phyloP scores from a whole-genome alignment of 345 rosid species.

The Reutealis trisperma region DNA sequence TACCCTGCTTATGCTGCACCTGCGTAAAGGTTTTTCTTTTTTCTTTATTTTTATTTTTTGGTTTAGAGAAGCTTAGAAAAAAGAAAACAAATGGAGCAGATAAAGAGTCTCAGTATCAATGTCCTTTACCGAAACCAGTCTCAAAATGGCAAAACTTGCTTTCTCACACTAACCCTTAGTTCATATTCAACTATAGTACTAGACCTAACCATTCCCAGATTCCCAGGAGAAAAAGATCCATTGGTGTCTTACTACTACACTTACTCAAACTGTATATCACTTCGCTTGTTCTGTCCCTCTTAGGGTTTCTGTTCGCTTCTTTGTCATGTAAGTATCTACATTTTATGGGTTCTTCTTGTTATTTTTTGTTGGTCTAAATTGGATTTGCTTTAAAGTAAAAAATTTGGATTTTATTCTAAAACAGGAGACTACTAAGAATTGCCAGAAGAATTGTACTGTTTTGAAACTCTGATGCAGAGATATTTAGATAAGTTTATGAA shows the following conservation, averaged over 20 bases:
- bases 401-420: background rate
- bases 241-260: background rate
- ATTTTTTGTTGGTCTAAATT: conserved; percentile 3
- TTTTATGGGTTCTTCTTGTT: conserved; percentile 1
- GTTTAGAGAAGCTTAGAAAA: background rate
- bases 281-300: background rate
- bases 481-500: background rate
- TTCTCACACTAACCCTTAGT: background rate
- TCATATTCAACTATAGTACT: background rate
- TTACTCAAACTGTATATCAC: background rate
- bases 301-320: conserved; percentile 33
- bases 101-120: conserved; percentile 1
- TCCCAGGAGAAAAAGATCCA: conserved; percentile 9
- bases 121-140: conserved; percentile 22
- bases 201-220: conserved; percentile 1
- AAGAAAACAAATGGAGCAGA: conserved; percentile 36
- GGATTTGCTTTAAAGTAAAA: background rate
- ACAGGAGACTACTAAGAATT: background rate
- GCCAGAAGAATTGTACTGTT: background rate
- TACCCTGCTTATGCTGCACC: background rate
- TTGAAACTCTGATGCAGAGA: background rate
- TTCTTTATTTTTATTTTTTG: background rate
- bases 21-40: background rate
- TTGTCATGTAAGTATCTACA: conserved; percentile 20
- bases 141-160: conserved; percentile 20